Percentiles rank a stretch among this genome's conserved stretches.
These are phyloP conservation scores for Pseudocercospora pini-densiflorae DNA, from an alignment of 2,329 filamentous ascomycete genomes.

Conservation along the genomic window DNA sequence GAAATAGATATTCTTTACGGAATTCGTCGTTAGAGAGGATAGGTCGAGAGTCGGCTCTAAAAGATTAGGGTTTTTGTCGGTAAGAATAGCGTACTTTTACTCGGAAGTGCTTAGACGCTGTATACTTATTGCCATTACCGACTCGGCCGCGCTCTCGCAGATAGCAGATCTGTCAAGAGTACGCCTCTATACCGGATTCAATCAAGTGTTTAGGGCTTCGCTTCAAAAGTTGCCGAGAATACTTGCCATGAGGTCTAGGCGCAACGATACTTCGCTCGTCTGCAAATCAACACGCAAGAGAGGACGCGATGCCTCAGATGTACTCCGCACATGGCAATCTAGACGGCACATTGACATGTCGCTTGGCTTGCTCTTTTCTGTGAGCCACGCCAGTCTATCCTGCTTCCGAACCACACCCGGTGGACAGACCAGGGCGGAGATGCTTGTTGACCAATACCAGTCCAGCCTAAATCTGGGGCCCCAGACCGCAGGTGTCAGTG, in stretches of 20 bases:
- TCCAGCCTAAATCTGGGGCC: background rate
- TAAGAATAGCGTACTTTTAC: too few relatives aligned
- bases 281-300: background rate
- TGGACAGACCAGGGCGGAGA: background rate
- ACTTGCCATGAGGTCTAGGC: background rate
- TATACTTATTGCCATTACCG: background rate
- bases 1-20: too few relatives aligned
- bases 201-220: conserved; percentile 9
- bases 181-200: background rate
- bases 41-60: background rate
- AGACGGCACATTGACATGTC: background rate
- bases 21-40: background rate
- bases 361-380: background rate
- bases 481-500: background rate
- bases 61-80: background rate
- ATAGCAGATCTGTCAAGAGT: background rate
- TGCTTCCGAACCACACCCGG: background rate
- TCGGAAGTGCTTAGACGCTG: too few relatives aligned
- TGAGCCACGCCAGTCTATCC: background rate
- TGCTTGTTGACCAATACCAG: too few relatives aligned
- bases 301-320: background rate
- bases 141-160: background rate
- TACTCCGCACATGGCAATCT: background rate
- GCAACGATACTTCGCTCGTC: background rate
- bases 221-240: conserved; percentile 7